Conservation (phyloP, 2,329 filamentous ascomycete genomes). For the Phialophora tarda region DNA sequence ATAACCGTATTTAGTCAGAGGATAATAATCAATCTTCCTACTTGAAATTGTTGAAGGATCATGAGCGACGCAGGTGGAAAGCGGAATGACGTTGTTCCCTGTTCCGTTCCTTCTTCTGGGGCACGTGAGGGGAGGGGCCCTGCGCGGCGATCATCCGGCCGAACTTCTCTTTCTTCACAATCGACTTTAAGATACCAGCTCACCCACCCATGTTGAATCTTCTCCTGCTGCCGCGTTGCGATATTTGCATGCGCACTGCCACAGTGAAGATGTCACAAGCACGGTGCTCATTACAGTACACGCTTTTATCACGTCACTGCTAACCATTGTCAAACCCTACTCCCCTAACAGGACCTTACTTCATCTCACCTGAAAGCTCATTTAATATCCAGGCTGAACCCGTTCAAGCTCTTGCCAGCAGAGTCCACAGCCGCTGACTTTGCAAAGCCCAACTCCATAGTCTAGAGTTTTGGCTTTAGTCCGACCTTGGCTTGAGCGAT, state of each 20-base stretch:
- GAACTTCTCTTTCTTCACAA: not conserved
- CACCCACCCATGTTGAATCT: not conserved
- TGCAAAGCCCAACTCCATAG: not conserved
- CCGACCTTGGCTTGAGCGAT: conserved; percentile 1
- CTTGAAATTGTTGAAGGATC: not conserved
- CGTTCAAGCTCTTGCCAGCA: not conserved
- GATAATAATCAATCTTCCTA: not conserved
- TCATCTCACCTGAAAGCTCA: not conserved
- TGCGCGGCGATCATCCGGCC: not conserved
- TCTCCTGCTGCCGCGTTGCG: not conserved
- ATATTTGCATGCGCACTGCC: not conserved
- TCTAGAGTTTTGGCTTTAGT: not conserved
- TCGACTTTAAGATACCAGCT: not conserved
- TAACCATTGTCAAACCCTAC: not conserved
- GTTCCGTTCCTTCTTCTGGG: not conserved
- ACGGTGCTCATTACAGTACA: not conserved
- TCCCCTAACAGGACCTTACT: not conserved
- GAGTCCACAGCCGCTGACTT: not conserved
- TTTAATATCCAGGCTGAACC: conserved; percentile 1
- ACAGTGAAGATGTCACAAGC: conserved; percentile 1
- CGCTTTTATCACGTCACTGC: not conserved
- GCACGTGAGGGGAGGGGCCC: not conserved
- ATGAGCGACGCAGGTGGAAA: not conserved
- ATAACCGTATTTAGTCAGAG: not conserved
- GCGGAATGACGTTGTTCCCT: not conserved